phyloP scores from a whole-genome alignment of 2,329 filamentous ascomycete species.

The Ilyonectria robusta region DNA sequence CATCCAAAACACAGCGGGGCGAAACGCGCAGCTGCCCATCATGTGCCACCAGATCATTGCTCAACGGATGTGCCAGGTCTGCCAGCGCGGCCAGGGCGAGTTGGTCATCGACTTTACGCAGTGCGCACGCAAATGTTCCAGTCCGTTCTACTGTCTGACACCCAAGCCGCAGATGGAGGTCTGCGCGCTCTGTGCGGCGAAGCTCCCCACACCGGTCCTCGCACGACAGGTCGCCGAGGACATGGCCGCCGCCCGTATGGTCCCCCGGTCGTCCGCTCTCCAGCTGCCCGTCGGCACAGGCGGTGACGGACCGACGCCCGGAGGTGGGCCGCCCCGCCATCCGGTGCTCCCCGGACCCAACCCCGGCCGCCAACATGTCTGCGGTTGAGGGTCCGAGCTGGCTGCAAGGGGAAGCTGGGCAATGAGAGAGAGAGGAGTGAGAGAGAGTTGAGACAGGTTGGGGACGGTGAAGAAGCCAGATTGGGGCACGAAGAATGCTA shows the following conservation, averaged over 20 bases:
- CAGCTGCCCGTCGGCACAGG: constrained; percentile 34
- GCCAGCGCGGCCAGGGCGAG: constrained; percentile 47
- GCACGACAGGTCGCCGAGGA: constrained; percentile 40
- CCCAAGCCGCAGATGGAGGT: constrained; percentile 47
- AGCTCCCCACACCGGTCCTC: constrained; percentile 46
- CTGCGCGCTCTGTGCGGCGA: constrained; percentile 43
- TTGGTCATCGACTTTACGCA: constrained; percentile 48
- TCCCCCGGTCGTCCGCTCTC: constrained; percentile 32
- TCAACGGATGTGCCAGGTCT: constrained; percentile 49
- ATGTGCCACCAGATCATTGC: constrained; percentile 51
- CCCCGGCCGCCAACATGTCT: constrained; percentile 5
- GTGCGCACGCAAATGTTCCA: constrained; percentile 49
- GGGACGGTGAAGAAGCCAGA: background rate
- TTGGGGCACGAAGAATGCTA: background rate
- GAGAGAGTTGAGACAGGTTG: background rate
- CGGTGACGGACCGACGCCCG: constrained; percentile 23
- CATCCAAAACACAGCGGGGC: background rate
- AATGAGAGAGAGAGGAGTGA: background rate
- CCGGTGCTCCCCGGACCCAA: background rate
- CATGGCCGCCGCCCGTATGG: constrained; percentile 18
- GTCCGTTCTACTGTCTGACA: constrained; percentile 49
- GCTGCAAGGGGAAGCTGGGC: background rate
- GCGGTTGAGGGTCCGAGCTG: background rate
- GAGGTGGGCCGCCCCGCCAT: constrained; percentile 14
- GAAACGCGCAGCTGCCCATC: background rate